Conservation (phyloP, 1,139 yeast genomes). For the Casaregolazyma lundiana region DNA sequence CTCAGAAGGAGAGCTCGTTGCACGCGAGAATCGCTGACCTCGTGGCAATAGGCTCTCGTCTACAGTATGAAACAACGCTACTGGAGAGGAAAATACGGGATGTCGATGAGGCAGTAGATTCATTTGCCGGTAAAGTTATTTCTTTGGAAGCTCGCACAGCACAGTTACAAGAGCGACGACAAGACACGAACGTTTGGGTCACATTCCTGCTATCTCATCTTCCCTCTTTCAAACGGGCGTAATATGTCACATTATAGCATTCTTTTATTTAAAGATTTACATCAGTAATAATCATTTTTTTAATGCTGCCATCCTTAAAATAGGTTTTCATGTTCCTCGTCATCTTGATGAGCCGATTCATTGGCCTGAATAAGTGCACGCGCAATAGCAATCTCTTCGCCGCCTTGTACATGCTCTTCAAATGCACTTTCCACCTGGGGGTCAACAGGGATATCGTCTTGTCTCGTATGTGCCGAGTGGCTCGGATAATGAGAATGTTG, state of each 20-base stretch:
- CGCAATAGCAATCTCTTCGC: constrained; percentile 62
- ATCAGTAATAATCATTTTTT: background rate
- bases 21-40: constrained; percentile 55
- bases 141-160: constrained; percentile 34
- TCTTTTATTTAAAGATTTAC: background rate
- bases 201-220: background rate
- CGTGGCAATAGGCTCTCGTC: constrained; percentile 65
- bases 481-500: constrained; percentile 13
- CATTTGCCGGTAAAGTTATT: constrained; percentile 43
- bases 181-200: constrained; percentile 2
- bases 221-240: background rate
- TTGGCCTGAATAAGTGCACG: constrained; percentile 61
- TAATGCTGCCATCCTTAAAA: constrained; percentile 12
- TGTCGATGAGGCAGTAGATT: constrained; percentile 65
- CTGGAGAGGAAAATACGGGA: constrained; percentile 72
- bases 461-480: constrained; percentile 16
- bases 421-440: constrained; percentile 56
- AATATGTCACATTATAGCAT: background rate
- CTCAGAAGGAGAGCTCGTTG: constrained; percentile 30
- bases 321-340: constrained; percentile 19
- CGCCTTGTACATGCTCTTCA: constrained; percentile 41
- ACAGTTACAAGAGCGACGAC: constrained; percentile 9
- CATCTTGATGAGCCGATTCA: constrained; percentile 32
- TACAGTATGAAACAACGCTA: constrained; percentile 74
- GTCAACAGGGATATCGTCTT: constrained; percentile 47